Conservation (phyloP, 2,329 filamentous ascomycete species). For the Clonostachys rhizophaga region DNA sequence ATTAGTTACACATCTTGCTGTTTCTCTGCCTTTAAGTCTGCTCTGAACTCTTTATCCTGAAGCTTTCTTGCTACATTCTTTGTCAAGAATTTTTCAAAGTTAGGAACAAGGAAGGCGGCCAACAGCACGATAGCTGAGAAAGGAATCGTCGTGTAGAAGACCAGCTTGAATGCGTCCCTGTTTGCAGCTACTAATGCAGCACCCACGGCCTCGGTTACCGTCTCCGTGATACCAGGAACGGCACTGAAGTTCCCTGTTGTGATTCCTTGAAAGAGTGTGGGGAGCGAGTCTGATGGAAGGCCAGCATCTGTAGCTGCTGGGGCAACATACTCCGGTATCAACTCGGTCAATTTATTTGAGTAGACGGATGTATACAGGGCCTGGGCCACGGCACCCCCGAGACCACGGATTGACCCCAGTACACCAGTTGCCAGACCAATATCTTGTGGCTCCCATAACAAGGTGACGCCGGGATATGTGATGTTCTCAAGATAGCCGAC, state of each 20-base stretch:
- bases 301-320: constrained; percentile 25
- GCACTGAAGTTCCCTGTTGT: constrained; percentile 18
- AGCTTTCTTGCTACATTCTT: constrained; percentile 37
- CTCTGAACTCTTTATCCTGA: constrained; percentile 13
- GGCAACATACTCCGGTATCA: constrained; percentile 23
- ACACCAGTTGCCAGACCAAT: constrained; percentile 37
- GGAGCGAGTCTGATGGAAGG: constrained; percentile 22
- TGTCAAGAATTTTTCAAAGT: constrained; percentile 35
- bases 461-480: constrained; percentile 33
- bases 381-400: constrained; percentile 28
- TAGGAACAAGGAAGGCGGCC: constrained; percentile 28
- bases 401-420: constrained; percentile 37
- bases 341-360: constrained; percentile 23
- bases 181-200: constrained; percentile 32
- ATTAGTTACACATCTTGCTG: too few relatives aligned
- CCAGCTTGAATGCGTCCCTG: constrained; percentile 32
- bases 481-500: constrained; percentile 33
- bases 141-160: constrained; percentile 33
- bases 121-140: constrained; percentile 31
- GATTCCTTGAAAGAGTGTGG: constrained; percentile 23
- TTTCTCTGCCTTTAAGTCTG: not conserved
- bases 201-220: constrained; percentile 23
- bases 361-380: constrained; percentile 29
- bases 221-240: constrained; percentile 24
- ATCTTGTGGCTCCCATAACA: constrained; percentile 39